Conservation (phyloP, 2,329 filamentous ascomycete genomes). For the Aspergillus sp. region DNA sequence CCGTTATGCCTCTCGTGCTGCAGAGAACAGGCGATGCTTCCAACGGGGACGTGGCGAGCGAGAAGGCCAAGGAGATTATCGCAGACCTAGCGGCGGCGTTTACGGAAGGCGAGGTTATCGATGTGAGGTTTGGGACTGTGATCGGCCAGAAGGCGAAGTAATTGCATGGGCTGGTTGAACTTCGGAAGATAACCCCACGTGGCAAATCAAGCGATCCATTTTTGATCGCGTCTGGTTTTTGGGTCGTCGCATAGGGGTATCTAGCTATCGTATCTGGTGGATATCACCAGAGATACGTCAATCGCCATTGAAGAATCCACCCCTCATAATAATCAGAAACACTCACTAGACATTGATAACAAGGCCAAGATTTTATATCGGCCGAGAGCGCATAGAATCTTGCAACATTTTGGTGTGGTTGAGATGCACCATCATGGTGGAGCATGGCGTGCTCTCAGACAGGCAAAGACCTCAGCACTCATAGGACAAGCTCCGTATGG, state of each 20-base stretch:
- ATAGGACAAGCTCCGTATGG: neutral
- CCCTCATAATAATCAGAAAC: neutral
- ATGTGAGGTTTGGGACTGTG: conserved; percentile 7
- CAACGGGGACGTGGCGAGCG: neutral
- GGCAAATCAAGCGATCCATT: neutral
- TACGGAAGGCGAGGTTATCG: neutral
- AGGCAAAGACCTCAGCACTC: neutral
- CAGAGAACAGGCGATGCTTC: neutral
- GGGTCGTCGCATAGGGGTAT: too few species aligned
- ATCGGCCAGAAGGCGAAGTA: conserved; percentile 6
- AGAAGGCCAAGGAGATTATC: neutral
- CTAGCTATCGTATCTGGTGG: neutral
- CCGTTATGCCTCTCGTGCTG: neutral
- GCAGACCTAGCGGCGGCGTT: neutral
- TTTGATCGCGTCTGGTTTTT: neutral
- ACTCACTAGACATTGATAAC: neutral
- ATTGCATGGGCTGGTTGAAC: neutral
- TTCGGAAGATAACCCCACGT: neutral
- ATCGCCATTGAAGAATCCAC: neutral
- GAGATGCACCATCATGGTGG: conserved; percentile 6
- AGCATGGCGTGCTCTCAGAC: conserved; percentile 12
- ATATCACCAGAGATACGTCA: neutral
- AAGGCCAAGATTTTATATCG: neutral
- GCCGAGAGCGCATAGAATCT: neutral
- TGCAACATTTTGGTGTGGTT: neutral